Base-by-base conservation (phyloP, 108 stramenopile genomes). In the Fragilaria radians region DNA sequence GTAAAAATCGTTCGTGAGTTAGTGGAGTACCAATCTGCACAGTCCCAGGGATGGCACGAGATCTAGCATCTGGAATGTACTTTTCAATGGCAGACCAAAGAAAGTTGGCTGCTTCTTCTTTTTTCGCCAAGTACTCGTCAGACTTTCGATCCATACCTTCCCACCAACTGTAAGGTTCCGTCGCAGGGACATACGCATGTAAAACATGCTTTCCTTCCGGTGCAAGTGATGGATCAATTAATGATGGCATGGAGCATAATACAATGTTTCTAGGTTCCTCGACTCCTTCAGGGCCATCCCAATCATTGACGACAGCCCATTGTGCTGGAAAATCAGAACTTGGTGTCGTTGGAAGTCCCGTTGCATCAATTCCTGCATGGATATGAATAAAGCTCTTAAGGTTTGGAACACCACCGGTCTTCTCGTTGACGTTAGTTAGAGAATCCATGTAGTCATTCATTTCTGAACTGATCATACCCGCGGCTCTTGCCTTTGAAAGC, bases 81-180 rank as follows among this genome's bases (percentile, higher is more conserved):
- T 84, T 82, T 65, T 95, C 94, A 48, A 97, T 85, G 21, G 93
- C 91, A 31, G 67, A 73, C 96, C 96, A 97, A 51, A 97, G 72
- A 59, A 85, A 83, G 71, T 95, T 77, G 1, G 88, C 89, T 19
- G 91, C 76, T 58, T 93, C 88, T 7, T 89, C 78, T 58, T 94
- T 93, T 54, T 83, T 80, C 32, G 66, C 62, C 59, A 77, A 65
- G 74, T 97, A 97, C 27, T 85, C 89, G 36, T 87, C 74, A 26
- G 87, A 78, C 31, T 70, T 72, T 25, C 88, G 72, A 52, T 94
- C 88, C 59, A 95, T 53, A 0, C 87, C 83, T 47, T 88, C 87
- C 94, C 94, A 97, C 48, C 72, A 71, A 51, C 84, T 91, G 63
- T 88, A 96, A 2, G 89, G 85, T 52, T 89, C 94, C 46, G 89